Evolutionary conservation across 176 grass and related monocot genomes (phyloP).

Genomic region (Phragmites australis): DNA sequence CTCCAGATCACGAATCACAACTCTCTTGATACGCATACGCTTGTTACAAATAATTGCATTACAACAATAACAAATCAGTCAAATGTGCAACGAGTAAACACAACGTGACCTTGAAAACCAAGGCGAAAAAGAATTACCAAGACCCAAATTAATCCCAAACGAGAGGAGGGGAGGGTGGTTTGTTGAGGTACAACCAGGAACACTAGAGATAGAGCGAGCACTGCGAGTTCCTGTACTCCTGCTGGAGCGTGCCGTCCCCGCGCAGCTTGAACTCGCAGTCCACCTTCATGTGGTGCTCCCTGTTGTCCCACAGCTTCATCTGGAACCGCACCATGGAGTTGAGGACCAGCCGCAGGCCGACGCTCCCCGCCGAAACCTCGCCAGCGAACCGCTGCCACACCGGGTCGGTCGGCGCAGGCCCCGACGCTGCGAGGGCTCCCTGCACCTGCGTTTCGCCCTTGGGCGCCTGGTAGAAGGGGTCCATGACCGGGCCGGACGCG

Average conservation of each 20-base stretch:
- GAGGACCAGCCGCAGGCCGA: conserved; percentile 52
- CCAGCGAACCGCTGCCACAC: conserved; percentile 42
- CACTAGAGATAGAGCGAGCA: conserved; percentile 49
- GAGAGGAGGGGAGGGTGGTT: too few relatives aligned
- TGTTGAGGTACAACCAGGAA: too few relatives aligned
- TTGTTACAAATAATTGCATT: not conserved
- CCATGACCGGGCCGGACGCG: conserved; percentile 42
- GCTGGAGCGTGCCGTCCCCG: conserved; percentile 52
- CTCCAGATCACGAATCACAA: not conserved
- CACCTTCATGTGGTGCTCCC: conserved; percentile 59
- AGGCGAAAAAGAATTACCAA: not conserved
- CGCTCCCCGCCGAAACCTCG: conserved; percentile 42
- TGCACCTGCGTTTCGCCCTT: conserved; percentile 53
- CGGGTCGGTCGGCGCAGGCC: conserved; percentile 25
- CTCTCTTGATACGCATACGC: not conserved
- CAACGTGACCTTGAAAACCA: not conserved
- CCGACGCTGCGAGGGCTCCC: conserved; percentile 37
- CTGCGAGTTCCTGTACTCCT: conserved; percentile 29
- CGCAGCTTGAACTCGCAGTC: conserved; percentile 42
- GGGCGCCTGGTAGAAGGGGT: conserved; percentile 67
- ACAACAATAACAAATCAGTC: not conserved
- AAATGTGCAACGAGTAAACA: not conserved
- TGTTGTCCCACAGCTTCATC: conserved; percentile 74
- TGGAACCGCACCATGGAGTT: conserved; percentile 66
- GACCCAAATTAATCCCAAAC: not conserved